Evolutionary conservation across 2,329 filamentous ascomycete genomes (phyloP).

Genomic region (Calonectria hongkongensis): DNA sequence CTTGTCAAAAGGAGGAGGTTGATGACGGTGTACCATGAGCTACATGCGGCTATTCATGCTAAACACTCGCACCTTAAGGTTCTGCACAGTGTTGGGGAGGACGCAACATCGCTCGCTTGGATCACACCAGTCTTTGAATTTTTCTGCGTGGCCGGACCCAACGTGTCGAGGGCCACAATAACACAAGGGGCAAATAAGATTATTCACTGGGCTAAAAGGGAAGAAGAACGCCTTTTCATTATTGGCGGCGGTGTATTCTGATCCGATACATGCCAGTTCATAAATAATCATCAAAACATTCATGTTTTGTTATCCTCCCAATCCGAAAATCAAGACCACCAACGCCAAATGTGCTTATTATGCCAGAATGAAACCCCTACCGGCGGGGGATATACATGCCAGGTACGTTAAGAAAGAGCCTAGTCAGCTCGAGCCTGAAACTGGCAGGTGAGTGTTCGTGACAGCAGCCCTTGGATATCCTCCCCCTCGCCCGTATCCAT

Average conservation of each 20-base stretch:
- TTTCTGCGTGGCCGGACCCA: conserved; percentile 93
- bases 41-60: conserved; percentile 90
- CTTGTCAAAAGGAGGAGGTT: conserved; percentile 80
- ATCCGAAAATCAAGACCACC: conserved; percentile 45
- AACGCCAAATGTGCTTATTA: conserved; percentile 53
- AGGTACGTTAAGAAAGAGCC: conserved; percentile 14
- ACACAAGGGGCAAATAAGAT: conserved; percentile 92
- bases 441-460: conserved; percentile 43
- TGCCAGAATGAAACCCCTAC: conserved; percentile 33
- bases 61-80: conserved; percentile 91
- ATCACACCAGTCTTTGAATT: conserved; percentile 93
- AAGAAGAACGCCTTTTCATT: conserved; percentile 96
- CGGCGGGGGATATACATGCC: conserved; percentile 35
- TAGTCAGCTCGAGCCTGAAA: conserved; percentile 37
- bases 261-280: conserved; percentile 45
- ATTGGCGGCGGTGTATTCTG: conserved; percentile 95
- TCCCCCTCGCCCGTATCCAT: conserved; percentile 35
- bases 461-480: conserved; percentile 41
- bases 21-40: conserved; percentile 88
- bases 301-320: conserved; percentile 39
- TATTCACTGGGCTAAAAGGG: conserved; percentile 91
- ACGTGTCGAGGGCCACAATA: conserved; percentile 77
- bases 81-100: conserved; percentile 84
- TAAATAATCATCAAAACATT: conserved; percentile 46
- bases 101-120: conserved; percentile 90